Percentiles rank a stretch among this genome's conserved stretches.
phyloP scores from a whole-genome alignment of 352 stramenopile genomes.

The Phytophthora quininea region DNA sequence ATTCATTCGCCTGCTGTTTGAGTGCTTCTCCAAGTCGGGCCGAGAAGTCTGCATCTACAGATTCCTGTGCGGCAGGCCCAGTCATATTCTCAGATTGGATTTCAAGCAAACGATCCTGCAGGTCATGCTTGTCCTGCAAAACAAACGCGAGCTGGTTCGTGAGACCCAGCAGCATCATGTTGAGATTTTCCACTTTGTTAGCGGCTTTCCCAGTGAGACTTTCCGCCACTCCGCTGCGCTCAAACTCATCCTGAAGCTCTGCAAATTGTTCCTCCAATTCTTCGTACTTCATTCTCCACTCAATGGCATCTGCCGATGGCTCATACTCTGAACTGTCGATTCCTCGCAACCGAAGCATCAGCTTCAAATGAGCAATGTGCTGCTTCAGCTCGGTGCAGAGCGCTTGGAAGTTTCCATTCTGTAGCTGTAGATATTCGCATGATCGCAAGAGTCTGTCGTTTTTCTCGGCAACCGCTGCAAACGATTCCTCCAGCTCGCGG shows the following conservation, averaged over 20 bases:
- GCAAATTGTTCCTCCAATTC: conserved; percentile 68
- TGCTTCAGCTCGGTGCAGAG: conserved; percentile 67
- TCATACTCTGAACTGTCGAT: conserved; percentile 50
- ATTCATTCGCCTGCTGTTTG: conserved; percentile 48
- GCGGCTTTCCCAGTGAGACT: conserved; percentile 15
- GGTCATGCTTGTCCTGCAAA: conserved; percentile 77
- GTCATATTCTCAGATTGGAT: conserved; percentile 34
- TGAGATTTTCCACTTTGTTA: conserved; percentile 63
- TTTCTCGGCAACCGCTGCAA: conserved; percentile 66
- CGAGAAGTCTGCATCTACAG: conserved; percentile 32
- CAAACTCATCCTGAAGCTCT: conserved; percentile 57
- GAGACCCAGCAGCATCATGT: conserved; percentile 65
- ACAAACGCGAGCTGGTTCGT: conserved; percentile 73
- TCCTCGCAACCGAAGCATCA: conserved; percentile 56
- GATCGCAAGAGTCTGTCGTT: conserved; percentile 58
- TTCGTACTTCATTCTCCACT: conserved; percentile 87
- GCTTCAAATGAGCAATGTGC: conserved; percentile 58
- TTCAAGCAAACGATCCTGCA: conserved; percentile 55
- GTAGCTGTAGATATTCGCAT: conserved; percentile 59
- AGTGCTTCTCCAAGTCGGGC: conserved; percentile 47
- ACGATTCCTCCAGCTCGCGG: conserved; percentile 67
- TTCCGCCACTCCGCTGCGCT: conserved; percentile 22
- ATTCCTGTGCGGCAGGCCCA: conserved; percentile 17
- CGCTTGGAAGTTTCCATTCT: conserved; percentile 56
- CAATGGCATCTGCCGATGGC: conserved; percentile 76